These are phyloP conservation scores for Tetrahymena thermophila DNA, from an alignment of 73 alveolate species.

Conservation along the genomic window DNA sequence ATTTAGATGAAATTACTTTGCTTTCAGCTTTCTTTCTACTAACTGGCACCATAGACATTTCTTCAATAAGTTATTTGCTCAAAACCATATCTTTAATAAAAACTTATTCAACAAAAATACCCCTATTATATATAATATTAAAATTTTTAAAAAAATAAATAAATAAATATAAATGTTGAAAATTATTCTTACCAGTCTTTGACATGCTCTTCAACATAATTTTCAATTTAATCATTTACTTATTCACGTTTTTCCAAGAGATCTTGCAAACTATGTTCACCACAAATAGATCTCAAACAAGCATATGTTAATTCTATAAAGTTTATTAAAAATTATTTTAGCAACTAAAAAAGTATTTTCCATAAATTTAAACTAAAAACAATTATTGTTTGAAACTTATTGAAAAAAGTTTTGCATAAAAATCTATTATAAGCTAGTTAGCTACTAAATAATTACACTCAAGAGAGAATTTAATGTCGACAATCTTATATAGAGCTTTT, in stretches of 20 bases:
- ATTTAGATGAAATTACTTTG: conserved; percentile 31
- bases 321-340: conserved; percentile 16
- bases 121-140: background rate
- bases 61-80: background rate
- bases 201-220: conserved; percentile 31
- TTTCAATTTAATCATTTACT: conserved; percentile 39
- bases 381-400: background rate
- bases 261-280: conserved; percentile 39
- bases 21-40: conserved; percentile 25
- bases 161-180: background rate
- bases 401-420: background rate
- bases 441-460: background rate
- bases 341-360: background rate
- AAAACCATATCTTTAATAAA: conserved; percentile 39
- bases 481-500: conserved; percentile 29
- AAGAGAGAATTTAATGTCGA: background rate
- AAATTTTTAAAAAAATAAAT: background rate
- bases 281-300: conserved; percentile 37
- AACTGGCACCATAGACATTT: conserved; percentile 34
- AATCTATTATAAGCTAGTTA: background rate
- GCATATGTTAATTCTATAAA: conserved; percentile 36
- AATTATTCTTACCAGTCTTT: conserved; percentile 4
- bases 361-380: background rate
- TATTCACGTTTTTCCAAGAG: conserved; percentile 35
- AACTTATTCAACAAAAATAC: conserved; percentile 29